phyloP scores from a whole-genome alignment of 225 moss, liverwort and hornwort species.

The Marchantia paleacea region DNA sequence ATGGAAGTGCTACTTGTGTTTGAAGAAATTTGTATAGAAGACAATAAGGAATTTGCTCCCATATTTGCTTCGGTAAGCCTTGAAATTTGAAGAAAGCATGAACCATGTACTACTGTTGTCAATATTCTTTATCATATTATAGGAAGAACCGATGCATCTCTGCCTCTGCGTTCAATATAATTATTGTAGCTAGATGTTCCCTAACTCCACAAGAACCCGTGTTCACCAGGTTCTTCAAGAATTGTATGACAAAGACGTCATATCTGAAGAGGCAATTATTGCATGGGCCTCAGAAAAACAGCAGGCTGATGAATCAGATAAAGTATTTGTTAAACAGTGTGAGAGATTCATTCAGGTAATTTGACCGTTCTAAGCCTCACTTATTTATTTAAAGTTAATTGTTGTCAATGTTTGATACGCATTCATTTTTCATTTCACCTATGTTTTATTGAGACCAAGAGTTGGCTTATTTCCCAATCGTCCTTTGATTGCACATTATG shows the following conservation, averaged over 20 bases:
- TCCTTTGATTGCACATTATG: not conserved
- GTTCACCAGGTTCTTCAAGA: slow-evolving; percentile 65
- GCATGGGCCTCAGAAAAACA: slow-evolving; percentile 87
- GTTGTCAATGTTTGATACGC: not conserved
- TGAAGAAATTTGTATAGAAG: slow-evolving; percentile 77
- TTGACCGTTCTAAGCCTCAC: not conserved
- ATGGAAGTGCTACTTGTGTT: slow-evolving; percentile 88
- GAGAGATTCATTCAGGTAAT: slow-evolving; percentile 81
- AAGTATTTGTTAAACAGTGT: slow-evolving; percentile 73
- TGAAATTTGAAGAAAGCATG: not conserved
- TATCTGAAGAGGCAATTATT: slow-evolving; percentile 84
- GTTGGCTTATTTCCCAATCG: not conserved
- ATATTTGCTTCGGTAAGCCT: slow-evolving; percentile 68
- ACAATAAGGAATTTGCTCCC: slow-evolving; percentile 69
- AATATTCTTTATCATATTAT: not conserved
- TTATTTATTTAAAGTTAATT: not conserved
- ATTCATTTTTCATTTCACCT: not conserved
- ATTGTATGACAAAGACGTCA: slow-evolving; percentile 75
- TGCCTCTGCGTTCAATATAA: too few species aligned
- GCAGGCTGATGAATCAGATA: slow-evolving; percentile 84
- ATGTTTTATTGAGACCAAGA: not conserved
- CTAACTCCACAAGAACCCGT: not conserved
- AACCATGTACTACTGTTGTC: not conserved
- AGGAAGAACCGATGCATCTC: too few species aligned
- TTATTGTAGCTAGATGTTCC: not conserved